phyloP scores from a whole-genome alignment of 495 filamentous ascomycete species.

The Talaromyces proteolyticus region DNA sequence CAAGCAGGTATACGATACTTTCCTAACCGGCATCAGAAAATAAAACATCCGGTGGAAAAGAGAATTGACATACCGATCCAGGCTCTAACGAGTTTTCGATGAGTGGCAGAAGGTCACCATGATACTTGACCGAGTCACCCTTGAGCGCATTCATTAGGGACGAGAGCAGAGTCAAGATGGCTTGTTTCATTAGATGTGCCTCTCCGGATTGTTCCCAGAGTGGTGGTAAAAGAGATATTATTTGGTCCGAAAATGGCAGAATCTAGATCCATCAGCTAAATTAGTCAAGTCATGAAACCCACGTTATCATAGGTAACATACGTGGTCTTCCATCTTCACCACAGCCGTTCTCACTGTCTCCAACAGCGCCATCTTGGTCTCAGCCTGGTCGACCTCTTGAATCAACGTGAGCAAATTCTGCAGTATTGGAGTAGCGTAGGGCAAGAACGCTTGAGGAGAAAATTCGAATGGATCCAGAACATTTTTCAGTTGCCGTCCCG shows the following conservation, averaged over 20 bases:
- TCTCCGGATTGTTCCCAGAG: slow-evolving; percentile 80
- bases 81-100: slow-evolving; percentile 73
- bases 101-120: slow-evolving; percentile 68
- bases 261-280: slow-evolving; percentile 31
- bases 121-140: slow-evolving; percentile 63
- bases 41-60: not conserved
- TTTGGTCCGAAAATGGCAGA: slow-evolving; percentile 67
- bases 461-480: slow-evolving; percentile 86
- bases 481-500: slow-evolving; percentile 73
- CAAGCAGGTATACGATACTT: slow-evolving; percentile 75
- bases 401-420: slow-evolving; percentile 66
- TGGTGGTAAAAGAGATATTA: slow-evolving; percentile 72
- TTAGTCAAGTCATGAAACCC: not conserved
- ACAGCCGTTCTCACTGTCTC: slow-evolving; percentile 79
- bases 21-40: slow-evolving; percentile 33
- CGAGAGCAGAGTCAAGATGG: slow-evolving; percentile 75
- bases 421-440: slow-evolving; percentile 66
- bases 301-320: slow-evolving; percentile 25
- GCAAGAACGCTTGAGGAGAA: slow-evolving; percentile 58
- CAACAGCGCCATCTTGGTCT: slow-evolving; percentile 81
- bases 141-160: slow-evolving; percentile 76
- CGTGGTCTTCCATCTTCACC: slow-evolving; percentile 67
- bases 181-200: slow-evolving; percentile 86
- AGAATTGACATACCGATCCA: slow-evolving; percentile 50
- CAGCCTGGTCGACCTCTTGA: slow-evolving; percentile 71